Conservation (phyloP, 768 basidiomycete species). For the Suillus subalutaceus region DNA sequence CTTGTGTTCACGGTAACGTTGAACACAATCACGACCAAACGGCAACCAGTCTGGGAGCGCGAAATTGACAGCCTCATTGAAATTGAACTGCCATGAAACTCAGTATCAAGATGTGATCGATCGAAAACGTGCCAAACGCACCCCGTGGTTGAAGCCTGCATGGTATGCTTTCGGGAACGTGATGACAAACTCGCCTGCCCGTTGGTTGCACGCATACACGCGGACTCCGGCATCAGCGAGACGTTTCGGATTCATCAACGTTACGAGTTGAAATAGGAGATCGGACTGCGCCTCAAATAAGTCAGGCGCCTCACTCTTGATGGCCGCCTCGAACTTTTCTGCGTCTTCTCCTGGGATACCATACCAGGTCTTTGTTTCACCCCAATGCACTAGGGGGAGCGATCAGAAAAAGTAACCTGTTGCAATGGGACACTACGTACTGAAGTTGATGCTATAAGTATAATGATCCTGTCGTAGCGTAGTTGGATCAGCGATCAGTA, state of each 20-base stretch:
- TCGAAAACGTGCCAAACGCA: conserved; percentile 47
- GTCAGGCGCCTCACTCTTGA: conserved; percentile 94
- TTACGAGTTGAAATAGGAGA: conserved; percentile 95
- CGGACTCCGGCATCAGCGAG: conserved; percentile 87
- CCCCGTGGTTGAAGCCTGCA: conserved; percentile 97
- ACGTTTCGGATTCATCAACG: conserved; percentile 93
- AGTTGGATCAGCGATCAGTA: conserved; percentile 24
- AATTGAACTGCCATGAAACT: conserved; percentile 72
- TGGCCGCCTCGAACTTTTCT: conserved; percentile 94
- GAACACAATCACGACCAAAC: conserved; percentile 84
- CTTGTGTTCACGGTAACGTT: conserved; percentile 85
- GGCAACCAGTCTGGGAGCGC: conserved; percentile 95
- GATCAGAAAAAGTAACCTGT: conserved; percentile 16
- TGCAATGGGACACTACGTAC: conserved; percentile 48
- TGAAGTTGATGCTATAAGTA: conserved; percentile 94
- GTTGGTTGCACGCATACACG: conserved; percentile 93
- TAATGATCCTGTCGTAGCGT: conserved; percentile 79
- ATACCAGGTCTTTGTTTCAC: conserved; percentile 99
- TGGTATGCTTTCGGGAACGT: conserved; percentile 99
- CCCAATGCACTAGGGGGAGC: conserved; percentile 85
- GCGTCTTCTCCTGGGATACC: conserved; percentile 96
- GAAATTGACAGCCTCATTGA: conserved; percentile 99
- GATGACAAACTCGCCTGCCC: conserved; percentile 96
- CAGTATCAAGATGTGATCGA: conserved; percentile 19
- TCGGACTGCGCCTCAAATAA: conserved; percentile 98